A percentile compares a stretch with the other conserved stretches of the same genome.
Conservation (phyloP, 2,329 filamentous ascomycete genomes). For the Alternaria consortialis region DNA sequence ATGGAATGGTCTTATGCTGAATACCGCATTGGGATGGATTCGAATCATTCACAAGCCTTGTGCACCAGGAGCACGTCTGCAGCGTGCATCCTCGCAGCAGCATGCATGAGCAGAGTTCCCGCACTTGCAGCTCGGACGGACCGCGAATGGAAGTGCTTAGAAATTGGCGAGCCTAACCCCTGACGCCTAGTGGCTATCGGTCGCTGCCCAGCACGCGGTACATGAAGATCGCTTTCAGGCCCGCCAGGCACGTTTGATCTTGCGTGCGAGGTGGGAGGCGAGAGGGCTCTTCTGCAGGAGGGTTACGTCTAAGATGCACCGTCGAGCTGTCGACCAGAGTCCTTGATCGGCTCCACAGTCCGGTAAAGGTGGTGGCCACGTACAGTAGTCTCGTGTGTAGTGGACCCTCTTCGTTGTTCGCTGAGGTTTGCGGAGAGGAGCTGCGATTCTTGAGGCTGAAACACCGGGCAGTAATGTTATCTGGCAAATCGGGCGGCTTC, state of each 20-base stretch:
- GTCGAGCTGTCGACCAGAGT: constrained; percentile 5
- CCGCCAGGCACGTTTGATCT: constrained; percentile 18
- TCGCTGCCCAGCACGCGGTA: constrained; percentile 14
- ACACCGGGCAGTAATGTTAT: constrained; percentile 25
- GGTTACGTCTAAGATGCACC: not conserved
- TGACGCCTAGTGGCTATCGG: constrained; percentile 20
- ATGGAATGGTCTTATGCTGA: constrained; percentile 27
- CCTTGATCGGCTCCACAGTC: constrained; percentile 18
- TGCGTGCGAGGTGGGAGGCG: constrained; percentile 3
- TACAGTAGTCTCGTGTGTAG: constrained; percentile 10
- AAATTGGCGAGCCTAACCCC: constrained; percentile 22
- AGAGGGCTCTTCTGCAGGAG: constrained; percentile 1
- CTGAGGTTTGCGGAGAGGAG: constrained; percentile 17
- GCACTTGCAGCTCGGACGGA: constrained; percentile 28
- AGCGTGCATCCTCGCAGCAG: constrained; percentile 38
- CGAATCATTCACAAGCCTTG: constrained; percentile 38
- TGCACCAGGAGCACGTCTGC: constrained; percentile 40
- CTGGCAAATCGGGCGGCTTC: constrained; percentile 23
- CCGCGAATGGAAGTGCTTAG: constrained; percentile 31
- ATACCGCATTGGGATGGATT: constrained; percentile 33
- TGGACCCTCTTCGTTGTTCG: constrained; percentile 8
- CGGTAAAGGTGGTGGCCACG: constrained; percentile 9
- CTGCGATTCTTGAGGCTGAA: constrained; percentile 27
- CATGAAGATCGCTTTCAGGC: constrained; percentile 22
- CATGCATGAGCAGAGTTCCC: constrained; percentile 40